phyloP scores from a whole-genome alignment of 495 filamentous ascomycete species.

The Penicillium silybi region DNA sequence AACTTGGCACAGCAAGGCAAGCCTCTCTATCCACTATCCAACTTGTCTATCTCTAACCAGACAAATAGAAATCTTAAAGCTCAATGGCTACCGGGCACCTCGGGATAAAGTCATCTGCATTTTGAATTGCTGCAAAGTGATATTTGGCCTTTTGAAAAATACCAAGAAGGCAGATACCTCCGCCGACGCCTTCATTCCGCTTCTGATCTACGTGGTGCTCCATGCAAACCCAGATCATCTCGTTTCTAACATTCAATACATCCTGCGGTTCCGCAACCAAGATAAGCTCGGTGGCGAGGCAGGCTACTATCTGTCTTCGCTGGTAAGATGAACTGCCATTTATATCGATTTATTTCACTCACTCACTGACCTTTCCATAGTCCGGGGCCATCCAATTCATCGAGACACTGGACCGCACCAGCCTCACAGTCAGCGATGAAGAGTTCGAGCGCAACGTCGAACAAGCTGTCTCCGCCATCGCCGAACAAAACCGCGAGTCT shows the following conservation, averaged over 20 bases:
- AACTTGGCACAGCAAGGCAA: conserved; percentile 81
- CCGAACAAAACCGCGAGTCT: conserved; percentile 70
- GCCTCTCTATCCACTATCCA: conserved; percentile 8
- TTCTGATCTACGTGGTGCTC: conserved; percentile 93
- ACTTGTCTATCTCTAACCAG: conserved; percentile 20
- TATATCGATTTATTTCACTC: not conserved
- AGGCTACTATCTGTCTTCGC: conserved; percentile 95
- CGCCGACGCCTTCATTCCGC: conserved; percentile 91
- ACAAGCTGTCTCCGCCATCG: conserved; percentile 91
- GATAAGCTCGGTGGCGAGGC: conserved; percentile 96
- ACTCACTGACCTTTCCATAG: conserved; percentile 36
- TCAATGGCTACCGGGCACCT: conserved; percentile 91
- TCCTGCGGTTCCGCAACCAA: conserved; percentile 92
- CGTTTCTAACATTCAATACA: conserved; percentile 97
- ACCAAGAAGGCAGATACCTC: conserved; percentile 83
- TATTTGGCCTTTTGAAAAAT: conserved; percentile 94
- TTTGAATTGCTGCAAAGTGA: conserved; percentile 98
- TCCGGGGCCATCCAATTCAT: conserved; percentile 97
- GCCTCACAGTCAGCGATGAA: conserved; percentile 85
- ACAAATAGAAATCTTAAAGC: conserved; percentile 76
- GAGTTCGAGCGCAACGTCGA: conserved; percentile 96
- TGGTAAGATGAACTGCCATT: conserved; percentile 48
- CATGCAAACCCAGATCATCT: conserved; percentile 92
- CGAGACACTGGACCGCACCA: conserved; percentile 91
- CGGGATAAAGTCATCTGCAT: conserved; percentile 98